Conservation (phyloP, 345 rosid species). For the Brassica cretica region DNA sequence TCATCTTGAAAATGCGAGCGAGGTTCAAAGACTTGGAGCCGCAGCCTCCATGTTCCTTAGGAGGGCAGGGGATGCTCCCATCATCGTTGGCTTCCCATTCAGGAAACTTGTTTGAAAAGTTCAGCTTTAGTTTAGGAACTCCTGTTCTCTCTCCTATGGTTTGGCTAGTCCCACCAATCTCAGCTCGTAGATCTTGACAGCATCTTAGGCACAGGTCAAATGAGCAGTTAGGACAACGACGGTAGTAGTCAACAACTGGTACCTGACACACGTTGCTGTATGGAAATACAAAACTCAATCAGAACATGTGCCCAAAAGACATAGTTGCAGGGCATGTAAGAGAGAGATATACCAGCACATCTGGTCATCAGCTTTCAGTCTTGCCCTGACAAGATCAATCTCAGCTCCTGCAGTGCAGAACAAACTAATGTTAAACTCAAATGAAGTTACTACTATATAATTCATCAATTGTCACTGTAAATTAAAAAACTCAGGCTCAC, state of each 20-base stretch:
- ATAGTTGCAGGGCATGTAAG: neutral
- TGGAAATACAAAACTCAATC: conserved; percentile 30
- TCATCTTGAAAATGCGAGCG: conserved; percentile 91
- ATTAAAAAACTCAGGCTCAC: conserved; percentile 45
- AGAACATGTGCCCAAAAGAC: conserved; percentile 15
- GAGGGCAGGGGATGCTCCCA: conserved; percentile 92
- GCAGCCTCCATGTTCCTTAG: conserved; percentile 84
- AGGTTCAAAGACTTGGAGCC: conserved; percentile 63
- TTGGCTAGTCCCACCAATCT: conserved; percentile 40
- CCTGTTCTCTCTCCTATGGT: conserved; percentile 33
- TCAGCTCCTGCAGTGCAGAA: conserved; percentile 59
- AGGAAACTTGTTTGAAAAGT: conserved; percentile 61
- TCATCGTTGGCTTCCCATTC: conserved; percentile 84
- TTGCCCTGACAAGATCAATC: conserved; percentile 73
- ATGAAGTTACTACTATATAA: neutral
- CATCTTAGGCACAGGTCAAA: conserved; percentile 90
- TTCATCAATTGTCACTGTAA: conserved; percentile 14
- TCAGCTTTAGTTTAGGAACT: conserved; percentile 43
- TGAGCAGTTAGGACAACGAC: conserved; percentile 78
- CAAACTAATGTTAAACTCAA: conserved; percentile 12
- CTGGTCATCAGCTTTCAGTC: conserved; percentile 94
- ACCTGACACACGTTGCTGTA: conserved; percentile 89
- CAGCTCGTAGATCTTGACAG: conserved; percentile 89
- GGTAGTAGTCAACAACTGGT: conserved; percentile 93
- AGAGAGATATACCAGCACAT: conserved; percentile 87